Conservation (phyloP, 108 stramenopile species). For the Schizochytrium sp. region DNA sequence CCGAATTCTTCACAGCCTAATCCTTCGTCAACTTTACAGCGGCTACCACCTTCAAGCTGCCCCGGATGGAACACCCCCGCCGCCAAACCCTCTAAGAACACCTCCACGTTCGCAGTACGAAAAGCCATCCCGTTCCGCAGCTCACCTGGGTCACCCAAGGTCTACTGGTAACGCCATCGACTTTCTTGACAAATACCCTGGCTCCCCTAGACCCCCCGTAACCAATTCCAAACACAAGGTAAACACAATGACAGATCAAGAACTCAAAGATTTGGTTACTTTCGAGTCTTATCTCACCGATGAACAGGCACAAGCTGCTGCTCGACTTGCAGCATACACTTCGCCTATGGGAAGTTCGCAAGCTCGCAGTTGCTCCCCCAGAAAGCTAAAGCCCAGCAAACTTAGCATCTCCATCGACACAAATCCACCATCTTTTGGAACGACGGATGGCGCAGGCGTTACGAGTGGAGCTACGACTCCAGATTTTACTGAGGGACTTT, state of each 20-base stretch:
- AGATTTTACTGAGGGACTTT: slow-evolving; percentile 10
- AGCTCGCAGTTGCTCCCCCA: neutral
- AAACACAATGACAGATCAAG: neutral
- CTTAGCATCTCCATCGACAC: neutral
- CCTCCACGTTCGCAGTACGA: neutral
- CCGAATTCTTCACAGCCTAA: slow-evolving; percentile 22
- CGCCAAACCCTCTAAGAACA: neutral
- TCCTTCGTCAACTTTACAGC: slow-evolving; percentile 40
- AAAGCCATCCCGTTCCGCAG: neutral
- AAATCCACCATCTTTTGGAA: no score
- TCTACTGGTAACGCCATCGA: slow-evolving; percentile 6
- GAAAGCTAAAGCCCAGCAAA: neutral
- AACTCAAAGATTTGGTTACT: slow-evolving; percentile 25
- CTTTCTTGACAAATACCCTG: slow-evolving; percentile 51
- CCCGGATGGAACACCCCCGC: neutral
- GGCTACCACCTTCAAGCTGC: slow-evolving; percentile 31
- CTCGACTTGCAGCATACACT: slow-evolving; percentile 23
- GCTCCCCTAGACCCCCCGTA: neutral
- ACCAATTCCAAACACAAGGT: neutral
- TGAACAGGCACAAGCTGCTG: neutral
- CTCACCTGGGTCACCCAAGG: neutral
- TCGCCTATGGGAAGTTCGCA: neutral
- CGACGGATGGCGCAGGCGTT: no score
- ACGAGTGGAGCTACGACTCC: no score
- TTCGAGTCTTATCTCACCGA: slow-evolving; percentile 47